phyloP scores from a whole-genome alignment of 2,329 filamentous ascomycete species.

The Paecilomyces formosus region DNA sequence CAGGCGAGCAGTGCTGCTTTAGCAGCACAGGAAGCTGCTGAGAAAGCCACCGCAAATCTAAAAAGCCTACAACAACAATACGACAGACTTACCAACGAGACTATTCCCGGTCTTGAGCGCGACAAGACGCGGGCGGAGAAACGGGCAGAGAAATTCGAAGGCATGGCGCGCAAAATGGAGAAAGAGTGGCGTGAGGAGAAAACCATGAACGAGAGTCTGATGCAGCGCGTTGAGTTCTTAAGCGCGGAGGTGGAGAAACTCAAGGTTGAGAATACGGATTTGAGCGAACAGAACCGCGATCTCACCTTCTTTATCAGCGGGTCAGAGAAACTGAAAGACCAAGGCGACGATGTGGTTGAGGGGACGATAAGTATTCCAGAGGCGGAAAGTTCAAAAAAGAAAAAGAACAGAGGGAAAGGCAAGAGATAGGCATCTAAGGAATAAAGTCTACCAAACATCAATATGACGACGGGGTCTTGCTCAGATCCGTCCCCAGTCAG shows the following conservation, averaged over 20 bases:
- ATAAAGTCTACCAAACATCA: background rate
- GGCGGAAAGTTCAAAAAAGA: slow-evolving; percentile 33
- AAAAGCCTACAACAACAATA: slow-evolving; percentile 52
- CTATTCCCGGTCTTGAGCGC: slow-evolving; percentile 62
- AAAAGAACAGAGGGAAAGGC: slow-evolving; percentile 37
- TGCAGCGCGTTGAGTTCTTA: slow-evolving; percentile 67
- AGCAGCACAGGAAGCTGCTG: slow-evolving; percentile 54
- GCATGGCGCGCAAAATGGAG: slow-evolving; percentile 66
- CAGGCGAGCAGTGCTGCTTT: slow-evolving; percentile 55
- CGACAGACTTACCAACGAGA: slow-evolving; percentile 45
- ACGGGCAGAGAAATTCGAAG: slow-evolving; percentile 63
- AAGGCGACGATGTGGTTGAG: slow-evolving; percentile 66
- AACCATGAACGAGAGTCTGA: slow-evolving; percentile 68
- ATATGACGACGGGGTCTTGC: background rate
- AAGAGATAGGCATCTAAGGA: slow-evolving; percentile 6
- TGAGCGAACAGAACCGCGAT: slow-evolving; percentile 81
- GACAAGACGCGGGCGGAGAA: slow-evolving; percentile 62
- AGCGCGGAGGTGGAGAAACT: slow-evolving; percentile 51
- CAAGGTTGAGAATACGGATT: slow-evolving; percentile 57
- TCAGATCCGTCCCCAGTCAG: background rate
- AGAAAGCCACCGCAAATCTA: slow-evolving; percentile 51
- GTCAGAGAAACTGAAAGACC: slow-evolving; percentile 67
- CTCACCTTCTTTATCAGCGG: slow-evolving; percentile 81
- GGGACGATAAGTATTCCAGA: slow-evolving; percentile 63
- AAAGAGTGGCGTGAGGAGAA: slow-evolving; percentile 82